phyloP scores from a whole-genome alignment of 2,329 filamentous ascomycete genomes.

The Talaromyces rugulosus region DNA sequence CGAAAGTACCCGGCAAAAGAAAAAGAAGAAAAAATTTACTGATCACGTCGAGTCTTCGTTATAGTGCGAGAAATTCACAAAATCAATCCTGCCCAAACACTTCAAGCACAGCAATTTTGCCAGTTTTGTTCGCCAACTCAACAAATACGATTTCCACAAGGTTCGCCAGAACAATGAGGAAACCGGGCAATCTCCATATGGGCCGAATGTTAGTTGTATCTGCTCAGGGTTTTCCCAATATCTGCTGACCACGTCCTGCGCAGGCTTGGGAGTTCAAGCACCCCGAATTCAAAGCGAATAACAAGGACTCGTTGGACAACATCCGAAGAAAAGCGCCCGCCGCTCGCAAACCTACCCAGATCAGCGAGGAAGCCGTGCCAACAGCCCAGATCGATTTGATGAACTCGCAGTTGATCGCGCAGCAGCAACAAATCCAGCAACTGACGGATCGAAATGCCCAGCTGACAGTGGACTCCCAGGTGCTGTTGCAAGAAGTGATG shows the following conservation, averaged over 20 bases:
- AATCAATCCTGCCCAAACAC: slow-evolving; percentile 92
- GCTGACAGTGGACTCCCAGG: slow-evolving; percentile 62
- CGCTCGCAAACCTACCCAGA: slow-evolving; percentile 67
- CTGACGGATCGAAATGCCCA: slow-evolving; percentile 82
- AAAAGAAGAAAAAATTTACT: slow-evolving; percentile 11
- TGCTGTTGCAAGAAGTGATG: slow-evolving; percentile 61
- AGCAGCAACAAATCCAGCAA: slow-evolving; percentile 85
- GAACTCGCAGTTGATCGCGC: slow-evolving; percentile 81
- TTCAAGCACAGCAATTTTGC: slow-evolving; percentile 99
- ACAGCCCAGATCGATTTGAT: slow-evolving; percentile 86
- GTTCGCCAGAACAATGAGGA: slow-evolving; percentile 88
- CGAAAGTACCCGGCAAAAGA: neutral
- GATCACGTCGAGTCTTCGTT: slow-evolving; percentile 11
- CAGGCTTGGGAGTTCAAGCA: slow-evolving; percentile 97
- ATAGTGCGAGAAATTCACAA: slow-evolving; percentile 97
- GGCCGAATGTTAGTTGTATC: slow-evolving; percentile 61
- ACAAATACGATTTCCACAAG: slow-evolving; percentile 99
- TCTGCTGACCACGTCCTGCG: neutral
- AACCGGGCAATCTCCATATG: slow-evolving; percentile 74
- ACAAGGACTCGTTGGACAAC: slow-evolving; percentile 94
- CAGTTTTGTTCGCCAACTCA: slow-evolving; percentile 90
- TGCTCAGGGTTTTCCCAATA: neutral
- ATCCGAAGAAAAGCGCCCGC: slow-evolving; percentile 94
- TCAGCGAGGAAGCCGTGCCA: slow-evolving; percentile 70
- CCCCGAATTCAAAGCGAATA: slow-evolving; percentile 90